Conservation (phyloP, 441 rosid genomes). For the Euphorbia corollata region DNA sequence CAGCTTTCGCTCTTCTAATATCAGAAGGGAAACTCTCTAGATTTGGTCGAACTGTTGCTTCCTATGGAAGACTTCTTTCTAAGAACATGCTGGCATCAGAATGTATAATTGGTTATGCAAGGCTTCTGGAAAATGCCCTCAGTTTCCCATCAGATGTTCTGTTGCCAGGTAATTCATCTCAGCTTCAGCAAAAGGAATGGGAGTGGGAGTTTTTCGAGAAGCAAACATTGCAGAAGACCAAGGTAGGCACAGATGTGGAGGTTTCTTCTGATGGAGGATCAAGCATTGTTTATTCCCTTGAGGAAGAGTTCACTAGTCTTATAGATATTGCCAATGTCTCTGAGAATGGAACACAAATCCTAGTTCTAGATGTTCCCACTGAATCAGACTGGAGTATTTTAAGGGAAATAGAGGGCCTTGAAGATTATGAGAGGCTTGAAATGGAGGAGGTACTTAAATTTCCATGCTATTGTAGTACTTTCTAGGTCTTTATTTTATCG, state of each 20-base stretch:
- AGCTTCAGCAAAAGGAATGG: slow-evolving; percentile 60
- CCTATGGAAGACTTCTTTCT: slow-evolving; percentile 72
- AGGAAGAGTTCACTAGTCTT: slow-evolving; percentile 48
- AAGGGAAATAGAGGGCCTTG: slow-evolving; percentile 52
- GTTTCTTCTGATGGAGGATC: slow-evolving; percentile 30
- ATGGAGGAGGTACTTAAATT: slow-evolving; percentile 65
- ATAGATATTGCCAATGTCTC: slow-evolving; percentile 31
- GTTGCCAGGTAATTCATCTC: slow-evolving; percentile 62
- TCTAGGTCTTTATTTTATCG: slow-evolving; percentile 4
- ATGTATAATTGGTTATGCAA: slow-evolving; percentile 67
- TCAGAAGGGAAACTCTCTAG: slow-evolving; percentile 73
- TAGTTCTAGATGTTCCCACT: slow-evolving; percentile 50
- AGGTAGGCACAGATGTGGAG: slow-evolving; percentile 27
- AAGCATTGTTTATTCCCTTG: slow-evolving; percentile 52
- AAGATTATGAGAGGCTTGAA: slow-evolving; percentile 78
- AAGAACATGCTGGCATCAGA: slow-evolving; percentile 76
- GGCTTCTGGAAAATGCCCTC: slow-evolving; percentile 67
- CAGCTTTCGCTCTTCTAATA: slow-evolving; percentile 65
- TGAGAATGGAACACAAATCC: slow-evolving; percentile 38
- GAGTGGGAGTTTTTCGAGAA: slow-evolving; percentile 67
- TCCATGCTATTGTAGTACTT: slow-evolving; percentile 19
- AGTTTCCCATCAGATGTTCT: slow-evolving; percentile 70
- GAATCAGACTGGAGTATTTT: slow-evolving; percentile 65
- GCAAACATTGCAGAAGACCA: slow-evolving; percentile 35
- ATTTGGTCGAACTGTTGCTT: slow-evolving; percentile 63